Conservation (phyloP, 2,329 filamentous ascomycete genomes). For the Xylaria sp. region DNA sequence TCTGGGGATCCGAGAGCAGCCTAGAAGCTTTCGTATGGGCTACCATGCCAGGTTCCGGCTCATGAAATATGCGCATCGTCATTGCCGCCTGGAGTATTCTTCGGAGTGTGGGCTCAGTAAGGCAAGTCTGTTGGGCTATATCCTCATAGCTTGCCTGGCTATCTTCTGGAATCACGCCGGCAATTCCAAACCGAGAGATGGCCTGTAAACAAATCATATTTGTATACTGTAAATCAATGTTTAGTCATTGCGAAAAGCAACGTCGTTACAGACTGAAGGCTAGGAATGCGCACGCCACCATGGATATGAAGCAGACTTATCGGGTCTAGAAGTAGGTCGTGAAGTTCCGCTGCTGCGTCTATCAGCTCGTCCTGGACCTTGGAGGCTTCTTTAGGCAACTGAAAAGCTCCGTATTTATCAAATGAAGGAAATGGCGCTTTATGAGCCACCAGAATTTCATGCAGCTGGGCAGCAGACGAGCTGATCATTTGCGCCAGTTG, state of each 20-base stretch:
- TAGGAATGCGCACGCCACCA: neutral
- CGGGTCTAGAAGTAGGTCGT: constrained; percentile 10
- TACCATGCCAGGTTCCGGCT: constrained; percentile 44
- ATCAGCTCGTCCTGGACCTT: neutral
- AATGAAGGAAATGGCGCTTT: constrained; percentile 2
- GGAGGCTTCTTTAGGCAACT: constrained; percentile 1
- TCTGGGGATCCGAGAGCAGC: constrained; percentile 18
- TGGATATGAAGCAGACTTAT: neutral
- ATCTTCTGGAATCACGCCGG: constrained; percentile 39
- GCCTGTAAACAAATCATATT: constrained; percentile 5
- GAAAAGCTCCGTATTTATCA: neutral
- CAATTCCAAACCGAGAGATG: constrained; percentile 43
- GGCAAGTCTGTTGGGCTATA: constrained; percentile 34
- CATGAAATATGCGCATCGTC: constrained; percentile 45
- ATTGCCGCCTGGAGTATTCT: constrained; percentile 46
- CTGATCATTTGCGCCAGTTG: constrained; percentile 12
- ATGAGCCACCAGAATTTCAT: constrained; percentile 1
- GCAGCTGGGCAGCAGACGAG: neutral
- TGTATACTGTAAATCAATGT: neutral
- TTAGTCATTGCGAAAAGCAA: neutral
- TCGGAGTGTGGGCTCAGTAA: constrained; percentile 39
- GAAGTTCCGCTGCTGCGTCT: neutral
- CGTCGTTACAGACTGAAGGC: no score
- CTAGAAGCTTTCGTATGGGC: constrained; percentile 43
- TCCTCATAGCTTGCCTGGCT: constrained; percentile 34